Base-by-base conservation (phyloP, 1,139 yeast species). In the Zygoascus meyerae region DNA sequence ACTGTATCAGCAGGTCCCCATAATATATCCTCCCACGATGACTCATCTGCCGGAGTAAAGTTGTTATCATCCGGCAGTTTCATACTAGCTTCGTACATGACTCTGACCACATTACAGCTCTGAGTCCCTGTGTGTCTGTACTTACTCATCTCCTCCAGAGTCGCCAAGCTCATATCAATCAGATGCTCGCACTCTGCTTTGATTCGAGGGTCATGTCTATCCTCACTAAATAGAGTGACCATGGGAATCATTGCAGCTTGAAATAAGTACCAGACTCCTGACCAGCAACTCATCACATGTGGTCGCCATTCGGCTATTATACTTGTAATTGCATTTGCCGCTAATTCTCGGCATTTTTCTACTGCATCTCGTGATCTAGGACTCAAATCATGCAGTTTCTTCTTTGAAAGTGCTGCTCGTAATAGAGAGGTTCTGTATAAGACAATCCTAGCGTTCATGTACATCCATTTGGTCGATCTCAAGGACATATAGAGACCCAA, bases 161-260 rank as follows among this genome's bases (percentile, higher is more conserved):
- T 11, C 3, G 21, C 32, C 16, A 42, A 10, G 8, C 39, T 34
- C 21, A 14, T 15, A 16, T 32, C 37, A 14, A 42, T 31, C 32
- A 34, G 11, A 9, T 17, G 26, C 12, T 15, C 14, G 32, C 45
- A 34, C 12, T n/a, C 34, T 5, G 39, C 31, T 18, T 31, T 42
- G n/a, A 42, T 34, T 6, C 16, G 29, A 16, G 40, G 30, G 26
- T 48, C 48, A 28, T 36, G 34, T 11, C 49, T 30, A 29, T 46
- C 49, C 9, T 41, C 43, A n/a, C 49, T 41, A 32, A 28, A 48
- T 8, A 46, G 36, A 12, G 44, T 31, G 4, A 44, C 44, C 5
- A 46, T 11, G 6, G 43, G 47, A 33, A 44, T 33, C 47, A 46
- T 38, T 6, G 44, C 12, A 2, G 49, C 47, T 40, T 46, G 49